Evolutionary conservation across 441 rosid species (phyloP), one percentile per base, ranked within the genome.

Genomic region (Pelargonium cotyledonis): DNA sequence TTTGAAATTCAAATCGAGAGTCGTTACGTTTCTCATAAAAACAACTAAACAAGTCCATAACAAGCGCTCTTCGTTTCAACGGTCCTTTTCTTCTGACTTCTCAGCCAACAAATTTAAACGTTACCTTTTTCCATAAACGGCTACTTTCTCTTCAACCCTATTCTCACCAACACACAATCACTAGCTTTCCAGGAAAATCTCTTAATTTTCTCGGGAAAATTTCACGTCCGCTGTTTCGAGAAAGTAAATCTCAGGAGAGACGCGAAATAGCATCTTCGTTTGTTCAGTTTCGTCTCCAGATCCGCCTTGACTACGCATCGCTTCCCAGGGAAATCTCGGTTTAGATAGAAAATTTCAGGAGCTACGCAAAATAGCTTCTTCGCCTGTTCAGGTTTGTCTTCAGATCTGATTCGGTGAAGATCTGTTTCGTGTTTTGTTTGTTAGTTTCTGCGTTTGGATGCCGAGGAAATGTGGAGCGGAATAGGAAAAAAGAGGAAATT

Each of bases 231-330:
- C 18, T 18, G 41, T 65, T 41, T 41, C 43, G 38, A 21, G 67
- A 6, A n/a, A 10, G 40, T 23, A 9, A 31, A 44, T 11, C 2
- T 9, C 1, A 2, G 0, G 49, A 16, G n/a, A 14, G 6, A 31
- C 31, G n/a, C 65, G 4, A 31, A 31, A 18, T 0, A 35, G 8
- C 43, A 4, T 29, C 53, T 16, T 15, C 41, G 15, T 5, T 43
- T 63, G 40, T 40, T 23, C 69, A 44, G 80, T 76, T 75, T 73
- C 40, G 75, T 68, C 60, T 44, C 9, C 70, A 21, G 55, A 63
- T 71, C 76, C 74, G 23, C 23, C 60, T 62, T 60, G 65, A 10
- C 18, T 6, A 8, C 31, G 3, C 31, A 29, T 0, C 31, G 3
- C 31, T 29, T 29, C 31, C 3, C 2, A 29, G 31, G 31, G 5